Evolutionary conservation across 2,329 filamentous ascomycete genomes (phyloP), one percentile per base, ranked within the genome.

Genomic region (Bipolaris victoriae): DNA sequence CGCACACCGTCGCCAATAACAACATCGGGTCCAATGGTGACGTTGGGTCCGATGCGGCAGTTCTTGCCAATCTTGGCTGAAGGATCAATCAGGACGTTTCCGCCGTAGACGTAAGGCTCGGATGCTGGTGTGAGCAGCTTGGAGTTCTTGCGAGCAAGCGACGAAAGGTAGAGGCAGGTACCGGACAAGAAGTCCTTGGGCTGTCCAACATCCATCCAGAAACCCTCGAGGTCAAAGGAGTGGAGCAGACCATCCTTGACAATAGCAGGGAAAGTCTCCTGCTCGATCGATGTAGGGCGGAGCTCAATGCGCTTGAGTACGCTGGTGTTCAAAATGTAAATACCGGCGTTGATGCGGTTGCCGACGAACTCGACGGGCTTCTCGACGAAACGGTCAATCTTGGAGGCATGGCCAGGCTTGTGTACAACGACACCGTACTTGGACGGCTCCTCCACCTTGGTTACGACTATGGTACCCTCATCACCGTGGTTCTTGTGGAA

Each of bases 121-220:
- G 84, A 86, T 41, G 84, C 78, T 1, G 92, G 83, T 7, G 89
- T 88, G 49, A 98, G 90, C 60, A 90, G 84, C 82, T 96, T 93
- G 74, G 91, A 91, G 76, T 88, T 87, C 81, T 90, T 92, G 86
- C 97, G 97, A 57, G 92, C 86, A 59, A 98, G 86, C 3, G 92
- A 96, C 45, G 91, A 92, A 50, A 99, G 90, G 82, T 97, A 98
- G 62, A 99, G 85, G 81, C 94, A 98, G 61, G 95, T 98, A 62
- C 94, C 94, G 20, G 90, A 92, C 54, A 99, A 84, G 86, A 98
- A 99, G 77, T 99, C 94, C 83, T 98, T 99, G 69, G 94, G 94
- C 81, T 99, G 94, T 71, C 94, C 94, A 64, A 99, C 92, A 70
- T 98, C 94, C 94, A 98, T 98, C 94, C 94, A 98, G 87, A 96